These are phyloP conservation scores for Ceraceosorus guamensis DNA, from an alignment of 1,284 basidiomycete genomes.

Conservation along the genomic window DNA sequence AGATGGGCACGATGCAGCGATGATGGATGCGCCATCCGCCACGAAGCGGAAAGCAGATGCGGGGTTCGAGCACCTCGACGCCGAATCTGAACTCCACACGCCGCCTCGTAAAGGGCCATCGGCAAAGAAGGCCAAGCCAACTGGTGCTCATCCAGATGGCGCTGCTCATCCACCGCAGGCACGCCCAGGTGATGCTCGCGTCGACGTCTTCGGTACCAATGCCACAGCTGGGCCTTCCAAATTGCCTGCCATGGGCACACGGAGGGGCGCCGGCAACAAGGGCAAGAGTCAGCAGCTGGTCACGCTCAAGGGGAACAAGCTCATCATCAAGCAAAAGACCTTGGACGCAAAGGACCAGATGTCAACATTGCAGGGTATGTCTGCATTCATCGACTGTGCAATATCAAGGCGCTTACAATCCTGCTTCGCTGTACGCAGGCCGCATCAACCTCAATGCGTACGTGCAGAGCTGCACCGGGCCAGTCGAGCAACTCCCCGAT, in stretches of 20 bases:
- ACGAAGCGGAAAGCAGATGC: not conserved
- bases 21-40: too few relatives aligned
- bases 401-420: not conserved
- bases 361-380: slow-evolving; percentile 70
- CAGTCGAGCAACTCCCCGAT: slow-evolving; percentile 57
- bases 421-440: slow-evolving; percentile 9
- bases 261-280: not conserved
- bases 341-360: slow-evolving; percentile 67
- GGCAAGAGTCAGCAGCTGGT: slow-evolving; percentile 20
- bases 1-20: too few relatives aligned
- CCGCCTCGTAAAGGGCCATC: not conserved
- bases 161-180: not conserved
- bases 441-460: slow-evolving; percentile 32
- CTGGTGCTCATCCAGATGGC: not conserved
- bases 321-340: slow-evolving; percentile 69
- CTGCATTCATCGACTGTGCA: not conserved
- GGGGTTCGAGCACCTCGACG: not conserved
- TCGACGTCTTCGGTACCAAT: too few relatives aligned
- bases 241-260: too few relatives aligned
- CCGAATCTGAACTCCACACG: not conserved
- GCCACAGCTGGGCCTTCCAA: too few relatives aligned
- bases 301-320: slow-evolving; percentile 58
- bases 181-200: not conserved
- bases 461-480: slow-evolving; percentile 15
- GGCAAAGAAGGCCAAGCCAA: not conserved